Conservation (phyloP, 129 eudicot species). For the Lactuca saligna region DNA sequence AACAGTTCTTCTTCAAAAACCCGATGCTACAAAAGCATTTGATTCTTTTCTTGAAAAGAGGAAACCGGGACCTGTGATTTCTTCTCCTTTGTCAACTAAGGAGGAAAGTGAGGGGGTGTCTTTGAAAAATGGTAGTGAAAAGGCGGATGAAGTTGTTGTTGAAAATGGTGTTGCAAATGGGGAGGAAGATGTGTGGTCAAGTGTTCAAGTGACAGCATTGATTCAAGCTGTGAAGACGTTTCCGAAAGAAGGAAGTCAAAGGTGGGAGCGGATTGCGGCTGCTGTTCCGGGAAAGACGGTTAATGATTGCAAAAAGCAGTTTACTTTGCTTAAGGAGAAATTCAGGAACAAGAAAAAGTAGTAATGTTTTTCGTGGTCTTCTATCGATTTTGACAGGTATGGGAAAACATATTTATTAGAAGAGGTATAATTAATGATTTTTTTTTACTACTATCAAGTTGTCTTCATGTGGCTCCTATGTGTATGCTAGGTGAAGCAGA, state of each 20-base stretch:
- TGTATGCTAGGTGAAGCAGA: background rate
- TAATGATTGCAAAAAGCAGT: conserved; percentile 83
- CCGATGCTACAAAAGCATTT: conserved; percentile 87
- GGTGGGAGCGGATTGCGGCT: conserved; percentile 93
- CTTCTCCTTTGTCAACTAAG: conserved; percentile 76
- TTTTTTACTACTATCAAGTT: too few species aligned
- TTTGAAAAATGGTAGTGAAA: conserved; percentile 2
- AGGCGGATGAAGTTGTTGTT: background rate
- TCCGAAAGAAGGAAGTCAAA: conserved; percentile 78
- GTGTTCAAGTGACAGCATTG: conserved; percentile 76
- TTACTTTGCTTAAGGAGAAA: conserved; percentile 69
- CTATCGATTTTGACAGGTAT: conserved; percentile 20
- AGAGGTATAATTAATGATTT: background rate
- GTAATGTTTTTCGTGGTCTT: background rate
- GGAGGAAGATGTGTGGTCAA: conserved; percentile 74
- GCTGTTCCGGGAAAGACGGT: conserved; percentile 96
- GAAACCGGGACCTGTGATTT: conserved; percentile 68
- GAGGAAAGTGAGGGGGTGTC: conserved; percentile 54
- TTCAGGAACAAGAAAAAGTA: conserved; percentile 78
- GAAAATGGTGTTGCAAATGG: conserved; percentile 29
- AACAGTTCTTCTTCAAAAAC: conserved; percentile 89
- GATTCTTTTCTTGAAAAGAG: conserved; percentile 92
- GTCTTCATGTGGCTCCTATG: background rate
- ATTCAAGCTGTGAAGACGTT: conserved; percentile 87
- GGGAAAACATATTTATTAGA: conserved; percentile 11